Evolutionary conservation across 129 eudicot genomes (phyloP).

Genomic region (Artemisia annua): DNA sequence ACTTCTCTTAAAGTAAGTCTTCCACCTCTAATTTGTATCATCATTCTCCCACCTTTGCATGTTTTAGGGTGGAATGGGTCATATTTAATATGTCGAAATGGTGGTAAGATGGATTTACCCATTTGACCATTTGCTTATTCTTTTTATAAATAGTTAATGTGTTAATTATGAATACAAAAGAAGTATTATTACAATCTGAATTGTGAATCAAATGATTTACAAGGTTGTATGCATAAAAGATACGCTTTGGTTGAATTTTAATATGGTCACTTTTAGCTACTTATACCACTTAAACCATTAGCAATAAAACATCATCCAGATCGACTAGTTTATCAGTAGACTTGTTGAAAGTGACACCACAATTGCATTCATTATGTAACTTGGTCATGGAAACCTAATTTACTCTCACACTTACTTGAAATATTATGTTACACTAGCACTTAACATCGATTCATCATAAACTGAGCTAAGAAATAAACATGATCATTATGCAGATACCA

Average conservation of each 20-base stretch:
- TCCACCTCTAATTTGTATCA: neutral
- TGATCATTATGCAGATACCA: slow-evolving; percentile 56
- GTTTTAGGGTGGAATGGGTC: neutral
- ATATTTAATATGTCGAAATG: neutral
- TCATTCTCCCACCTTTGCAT: neutral
- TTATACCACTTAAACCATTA: neutral
- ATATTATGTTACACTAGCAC: neutral
- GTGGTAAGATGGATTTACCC: neutral
- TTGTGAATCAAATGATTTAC: neutral
- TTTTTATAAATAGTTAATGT: neutral
- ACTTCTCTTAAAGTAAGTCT: slow-evolving; percentile 65
- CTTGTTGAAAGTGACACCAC: neutral
- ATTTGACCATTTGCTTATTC: neutral
- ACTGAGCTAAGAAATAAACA: neutral
- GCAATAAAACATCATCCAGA: neutral
- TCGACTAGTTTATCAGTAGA: neutral
- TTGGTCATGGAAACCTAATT: neutral
- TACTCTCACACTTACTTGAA: neutral
- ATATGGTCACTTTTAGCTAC: neutral
- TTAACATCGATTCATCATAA: neutral
- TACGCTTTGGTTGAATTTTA: too few relatives aligned
- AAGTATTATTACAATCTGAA: neutral
- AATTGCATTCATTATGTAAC: too few relatives aligned
- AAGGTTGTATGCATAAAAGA: slow-evolving; percentile 5
- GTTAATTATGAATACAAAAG: neutral